Evolutionary conservation across 192 early-diverging fungal species (phyloP), one percentile per base, ranked within the genome.

Genomic region (Podila clonocystis): DNA sequence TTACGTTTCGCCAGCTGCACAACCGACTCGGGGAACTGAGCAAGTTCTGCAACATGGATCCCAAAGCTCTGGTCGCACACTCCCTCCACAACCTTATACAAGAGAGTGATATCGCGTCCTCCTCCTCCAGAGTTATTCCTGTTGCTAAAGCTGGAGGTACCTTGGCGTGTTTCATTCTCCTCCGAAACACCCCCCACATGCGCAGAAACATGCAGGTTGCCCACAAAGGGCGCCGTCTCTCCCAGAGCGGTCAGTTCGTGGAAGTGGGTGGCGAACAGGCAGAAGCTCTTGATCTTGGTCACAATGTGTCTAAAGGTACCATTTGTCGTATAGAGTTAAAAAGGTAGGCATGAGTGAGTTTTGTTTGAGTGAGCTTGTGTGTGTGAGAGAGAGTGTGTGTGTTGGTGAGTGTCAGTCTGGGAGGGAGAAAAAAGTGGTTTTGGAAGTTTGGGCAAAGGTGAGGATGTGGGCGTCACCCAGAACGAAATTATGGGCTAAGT

Each of bases 51-150:
- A 24, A 99, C 98, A 78, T 99, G 97, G 65, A 99, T 99, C 55
- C 98, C 98, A 87, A 98, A 99, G 69, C 95, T 96, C 78, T 99
- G 95, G 80, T 98, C 97, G 74, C 96, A 97, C 0, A 94, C 90
- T 26, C 97, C 93, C 63, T 93, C 89, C 20, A 87, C 87, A 9
- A 99, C 94, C 78, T 94, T 95, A 85, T 99, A 99, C 50, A 99
- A 84, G 26, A 99, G 82, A 0, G 96, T 97, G 28, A 99, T 91
- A 11, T 91, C 89, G 1, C 89, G 78, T n/a, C 68, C 62, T 20
- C 57, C 67, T 20, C 28, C 38, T 36, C 36, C 36, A 45, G 41
- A 45, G 41, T 17, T 45, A 45, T 45, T 45, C 41, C 8, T 72
- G 17, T 73, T 75, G 20, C 74, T 67, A 29, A 77, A 71, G 2